Evolutionary conservation across 192 early-diverging fungal species (phyloP).

Genomic region (Coemansia sp.): DNA sequence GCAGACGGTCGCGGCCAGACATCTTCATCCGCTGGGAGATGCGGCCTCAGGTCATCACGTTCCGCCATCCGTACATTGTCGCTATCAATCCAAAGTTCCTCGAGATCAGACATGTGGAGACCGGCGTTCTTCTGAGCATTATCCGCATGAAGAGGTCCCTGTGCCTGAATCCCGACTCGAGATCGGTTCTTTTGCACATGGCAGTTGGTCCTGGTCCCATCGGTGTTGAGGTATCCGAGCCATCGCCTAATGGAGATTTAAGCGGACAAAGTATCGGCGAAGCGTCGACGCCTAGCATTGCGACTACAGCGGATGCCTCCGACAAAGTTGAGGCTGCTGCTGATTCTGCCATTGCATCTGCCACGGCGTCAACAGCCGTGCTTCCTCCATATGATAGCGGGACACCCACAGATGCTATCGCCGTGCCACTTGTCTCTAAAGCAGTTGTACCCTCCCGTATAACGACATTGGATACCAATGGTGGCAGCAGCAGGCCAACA

Average conservation of each 20-base stretch:
- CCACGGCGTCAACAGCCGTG: background rate
- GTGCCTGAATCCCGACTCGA: constrained; percentile 50
- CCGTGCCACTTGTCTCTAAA: constrained; percentile 1
- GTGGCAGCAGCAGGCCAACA: constrained; percentile 13
- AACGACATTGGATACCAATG: background rate
- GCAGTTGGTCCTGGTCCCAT: constrained; percentile 35
- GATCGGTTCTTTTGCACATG: constrained; percentile 34
- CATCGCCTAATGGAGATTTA: background rate
- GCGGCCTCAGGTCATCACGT: constrained; percentile 71
- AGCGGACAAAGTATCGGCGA: background rate
- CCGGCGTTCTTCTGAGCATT: constrained; percentile 60
- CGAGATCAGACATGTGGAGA: constrained; percentile 81
- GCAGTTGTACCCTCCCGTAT: background rate
- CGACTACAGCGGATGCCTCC: background rate
- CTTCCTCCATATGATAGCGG: background rate
- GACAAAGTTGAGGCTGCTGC: constrained; percentile 4
- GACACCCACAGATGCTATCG: background rate
- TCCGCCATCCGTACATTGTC: constrained; percentile 78
- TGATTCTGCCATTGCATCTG: constrained; percentile 2
- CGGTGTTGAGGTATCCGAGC: constrained; percentile 6
- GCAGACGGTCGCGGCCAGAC: constrained; percentile 66
- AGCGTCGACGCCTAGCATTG: constrained; percentile 6
- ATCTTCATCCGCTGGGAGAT: constrained; percentile 89
- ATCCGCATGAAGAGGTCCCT: constrained; percentile 30
- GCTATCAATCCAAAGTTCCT: constrained; percentile 88